Evolutionary conservation across 768 basidiomycete species (phyloP), one percentile per base, ranked within the genome.

Genomic region (Lentinula lateritia): DNA sequence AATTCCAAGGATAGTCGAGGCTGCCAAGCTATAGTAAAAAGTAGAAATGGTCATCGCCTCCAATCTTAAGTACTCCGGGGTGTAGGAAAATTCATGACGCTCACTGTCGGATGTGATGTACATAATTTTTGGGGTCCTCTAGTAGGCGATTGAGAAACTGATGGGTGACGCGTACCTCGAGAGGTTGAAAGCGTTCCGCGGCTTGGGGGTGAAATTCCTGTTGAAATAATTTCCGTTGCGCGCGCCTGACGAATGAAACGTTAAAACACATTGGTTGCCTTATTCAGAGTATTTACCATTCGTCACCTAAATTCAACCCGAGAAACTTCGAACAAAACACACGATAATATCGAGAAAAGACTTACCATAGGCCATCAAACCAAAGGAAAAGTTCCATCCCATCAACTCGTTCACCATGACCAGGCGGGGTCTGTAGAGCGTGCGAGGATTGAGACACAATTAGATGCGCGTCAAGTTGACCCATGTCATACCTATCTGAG

Each of bases 401-500:
- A 69, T 68, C 34, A 68, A 48, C 45, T 65, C 64, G 36, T 42
- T 61, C 8, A 65, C 58, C 67, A 66, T 67, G 3, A 60, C 62
- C 5, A 62, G 35, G 23, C 52, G 48, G 8, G 66, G 56, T 23
- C 66, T 66, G 16, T 28, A 28, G 28, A 28, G 28, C 28, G 28
- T 28, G 28, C 28, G 46, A 12, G 23, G 46, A 23, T 48, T n/a
- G 23, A 15, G 12, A n/a, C n/a, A 2, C 2, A n/a, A 34, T 18
- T 9, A 48, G 46, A n/a, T 23, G 20, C n/a, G 46, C 42, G 9
- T 18, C 46, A 23, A 48, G 18, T 48, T 9, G 46, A 20, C 4
- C 2, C 46, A 48, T 20, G 18, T n/a, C 38, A 48, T 36, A 78
- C 57, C 78, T 70, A 62, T 69, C 69, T 2, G 77, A 77, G 63